Percentiles rank a stretch among this genome's conserved stretches.
These are phyloP conservation scores for Beauveria pseudobassiana DNA, from an alignment of 2,329 filamentous ascomycete species.

Conservation along the genomic window DNA sequence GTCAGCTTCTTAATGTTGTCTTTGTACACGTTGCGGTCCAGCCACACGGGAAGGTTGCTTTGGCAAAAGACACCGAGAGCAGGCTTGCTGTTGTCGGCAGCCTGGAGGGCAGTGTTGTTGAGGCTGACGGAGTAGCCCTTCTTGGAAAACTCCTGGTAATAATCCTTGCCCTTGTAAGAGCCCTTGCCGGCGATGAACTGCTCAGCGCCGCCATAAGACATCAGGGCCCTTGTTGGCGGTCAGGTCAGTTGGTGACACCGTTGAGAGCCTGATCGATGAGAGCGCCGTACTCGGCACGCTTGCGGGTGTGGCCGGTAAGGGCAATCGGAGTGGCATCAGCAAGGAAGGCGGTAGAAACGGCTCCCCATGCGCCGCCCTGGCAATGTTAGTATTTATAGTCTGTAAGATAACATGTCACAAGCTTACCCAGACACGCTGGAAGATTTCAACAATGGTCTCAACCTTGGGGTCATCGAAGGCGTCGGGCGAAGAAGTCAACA, in stretches of 20 bases:
- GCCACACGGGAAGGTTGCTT: constrained; percentile 73
- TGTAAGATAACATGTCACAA: constrained; percentile 9
- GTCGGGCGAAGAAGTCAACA: constrained; percentile 66
- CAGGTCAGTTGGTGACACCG: constrained; percentile 74
- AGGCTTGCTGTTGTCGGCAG: constrained; percentile 49
- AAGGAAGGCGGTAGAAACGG: constrained; percentile 73
- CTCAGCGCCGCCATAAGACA: constrained; percentile 76
- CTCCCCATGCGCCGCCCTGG: constrained; percentile 49
- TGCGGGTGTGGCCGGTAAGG: constrained; percentile 63
- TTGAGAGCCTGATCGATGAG: constrained; percentile 72
- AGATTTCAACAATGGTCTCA: constrained; percentile 73
- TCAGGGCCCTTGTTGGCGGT: constrained; percentile 66
- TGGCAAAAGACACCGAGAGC: constrained; percentile 73
- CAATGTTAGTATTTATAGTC: constrained; percentile 10
- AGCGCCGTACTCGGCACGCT: constrained; percentile 59
- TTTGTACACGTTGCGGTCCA: constrained; percentile 75
- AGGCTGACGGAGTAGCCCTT: constrained; percentile 63
- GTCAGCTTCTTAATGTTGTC: constrained; percentile 58
- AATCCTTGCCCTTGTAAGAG: constrained; percentile 65
- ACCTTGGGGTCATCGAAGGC: constrained; percentile 79
- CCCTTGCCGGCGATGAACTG: constrained; percentile 61
- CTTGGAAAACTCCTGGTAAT: constrained; percentile 69
- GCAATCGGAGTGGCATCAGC: constrained; percentile 78
- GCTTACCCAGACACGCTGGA: constrained; percentile 60
- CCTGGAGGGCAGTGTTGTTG: constrained; percentile 65